Evolutionary conservation across 2,329 filamentous ascomycete genomes (phyloP), one percentile per base, ranked within the genome.

Genomic region (Exophiala sideris): DNA sequence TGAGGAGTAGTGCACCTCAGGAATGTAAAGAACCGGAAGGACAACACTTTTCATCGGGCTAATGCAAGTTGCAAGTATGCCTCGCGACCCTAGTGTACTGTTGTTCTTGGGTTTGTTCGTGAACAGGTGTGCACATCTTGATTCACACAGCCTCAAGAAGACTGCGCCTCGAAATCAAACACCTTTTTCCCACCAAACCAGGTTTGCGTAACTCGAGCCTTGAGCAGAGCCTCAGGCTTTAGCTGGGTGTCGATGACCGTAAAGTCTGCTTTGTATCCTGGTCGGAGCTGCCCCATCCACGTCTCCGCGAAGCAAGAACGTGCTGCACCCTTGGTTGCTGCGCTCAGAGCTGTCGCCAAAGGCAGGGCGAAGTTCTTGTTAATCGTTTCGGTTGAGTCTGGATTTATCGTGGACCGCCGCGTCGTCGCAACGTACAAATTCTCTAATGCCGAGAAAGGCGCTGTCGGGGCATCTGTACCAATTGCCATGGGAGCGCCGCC

Each of bases 371-470:
- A 77, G 24, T 75, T 64, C 6, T 66, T 59, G 47, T 77, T 77
- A 0, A 75, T 70, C 1, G 70, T 71, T 35, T 62, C 63, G 4
- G 68, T 67, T 1, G 57, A 62, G 2, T 71, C 65, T 0, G 68
- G 69, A 40, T 76, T 67, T 18, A 71, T 66, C 2, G 74, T 71
- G 5, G 73, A 75, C 41, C 69, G 70, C 46, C 76, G 67, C 3
- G 75, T 79, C 0, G 74, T 77, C 11, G 76, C 76, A 50, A 74
- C 71, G 50, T 78, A 78, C 33, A 79, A 53, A 59, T 78, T 79
- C 3, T 68, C 68, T 29, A 78, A 63, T 9, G 75, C 70, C 6
- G 67, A 64, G 52, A 76, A 71, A 0, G 71, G 70, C 1, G 76
- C 76, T 1, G 76, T 79, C 0, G 76, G 76, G 0, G 74, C 68